Percentiles rank a stretch among this genome's conserved stretches.
Conservation (phyloP, 768 basidiomycete genomes). For the Russula lepida region DNA sequence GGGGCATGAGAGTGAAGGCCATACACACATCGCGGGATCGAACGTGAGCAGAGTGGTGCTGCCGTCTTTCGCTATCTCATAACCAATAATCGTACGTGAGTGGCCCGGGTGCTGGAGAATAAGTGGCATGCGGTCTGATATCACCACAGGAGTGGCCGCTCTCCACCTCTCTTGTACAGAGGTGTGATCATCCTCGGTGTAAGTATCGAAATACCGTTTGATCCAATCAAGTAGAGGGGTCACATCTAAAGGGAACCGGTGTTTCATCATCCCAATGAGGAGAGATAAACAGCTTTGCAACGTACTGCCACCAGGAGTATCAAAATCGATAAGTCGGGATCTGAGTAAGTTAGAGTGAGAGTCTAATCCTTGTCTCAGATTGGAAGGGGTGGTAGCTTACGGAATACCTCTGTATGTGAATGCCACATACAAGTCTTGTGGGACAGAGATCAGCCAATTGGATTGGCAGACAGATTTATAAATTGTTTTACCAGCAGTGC, state of each 20-base stretch:
- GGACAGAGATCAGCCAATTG: constrained; percentile 4
- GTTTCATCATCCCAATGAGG: neutral
- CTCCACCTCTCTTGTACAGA: constrained; percentile 48
- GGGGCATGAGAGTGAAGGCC: neutral
- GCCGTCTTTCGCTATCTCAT: constrained; percentile 55
- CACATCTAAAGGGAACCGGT: constrained; percentile 29
- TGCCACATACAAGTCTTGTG: constrained; percentile 68
- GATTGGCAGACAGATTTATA: neutral
- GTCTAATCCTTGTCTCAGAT: neutral
- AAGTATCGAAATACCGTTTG: constrained; percentile 54
- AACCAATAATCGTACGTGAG: constrained; percentile 82
- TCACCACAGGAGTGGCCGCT: constrained; percentile 41
- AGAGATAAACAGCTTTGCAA: neutral
- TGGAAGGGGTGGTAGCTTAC: constrained; percentile 37
- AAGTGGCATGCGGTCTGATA: constrained; percentile 66
- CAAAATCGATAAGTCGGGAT: constrained; percentile 57
- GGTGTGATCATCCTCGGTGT: constrained; percentile 23
- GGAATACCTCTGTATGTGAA: constrained; percentile 75
- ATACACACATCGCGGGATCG: constrained; percentile 60
- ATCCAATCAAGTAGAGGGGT: constrained; percentile 61
- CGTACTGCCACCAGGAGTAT: constrained; percentile 42
- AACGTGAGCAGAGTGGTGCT: constrained; percentile 60
- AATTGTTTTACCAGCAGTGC: constrained; percentile 53
- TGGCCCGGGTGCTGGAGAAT: constrained; percentile 80
- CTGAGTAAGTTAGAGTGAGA: constrained; percentile 29